Percentiles rank a stretch among this genome's conserved stretches.
Conservation (phyloP, 2,329 filamentous ascomycete species). For the Sarocladium strictum region DNA sequence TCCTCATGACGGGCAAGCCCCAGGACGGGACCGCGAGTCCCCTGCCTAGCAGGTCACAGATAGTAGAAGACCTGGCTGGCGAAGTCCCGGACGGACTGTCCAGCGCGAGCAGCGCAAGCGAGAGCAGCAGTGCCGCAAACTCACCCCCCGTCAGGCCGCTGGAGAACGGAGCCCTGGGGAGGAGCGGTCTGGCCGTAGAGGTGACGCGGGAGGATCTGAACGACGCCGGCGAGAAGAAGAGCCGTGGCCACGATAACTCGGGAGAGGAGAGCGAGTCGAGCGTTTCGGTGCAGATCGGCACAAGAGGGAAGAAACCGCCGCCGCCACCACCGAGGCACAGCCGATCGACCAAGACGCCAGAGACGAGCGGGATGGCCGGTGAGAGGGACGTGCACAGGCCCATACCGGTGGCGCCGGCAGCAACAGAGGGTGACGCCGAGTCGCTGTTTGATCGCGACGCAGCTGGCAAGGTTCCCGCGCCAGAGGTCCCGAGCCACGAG, state of each 20-base stretch:
- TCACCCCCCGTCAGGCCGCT: background rate
- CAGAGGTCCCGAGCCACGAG: background rate
- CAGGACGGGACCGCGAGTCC: constrained; percentile 19
- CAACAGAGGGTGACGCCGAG: constrained; percentile 41
- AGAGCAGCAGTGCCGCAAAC: background rate
- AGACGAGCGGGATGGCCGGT: background rate
- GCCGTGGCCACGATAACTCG: constrained; percentile 14
- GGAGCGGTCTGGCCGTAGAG: background rate
- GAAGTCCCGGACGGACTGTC: background rate
- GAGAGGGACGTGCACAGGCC: constrained; percentile 39
- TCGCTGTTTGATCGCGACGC: constrained; percentile 42
- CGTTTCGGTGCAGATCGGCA: constrained; percentile 19
- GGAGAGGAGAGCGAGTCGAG: constrained; percentile 22
- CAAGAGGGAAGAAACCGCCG: constrained; percentile 54
- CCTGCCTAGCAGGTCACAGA: constrained; percentile 5
- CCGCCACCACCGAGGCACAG: constrained; percentile 72
- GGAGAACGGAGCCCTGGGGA: background rate
- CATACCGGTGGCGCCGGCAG: constrained; percentile 47
- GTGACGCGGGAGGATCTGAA: background rate
- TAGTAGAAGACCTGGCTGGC: background rate
- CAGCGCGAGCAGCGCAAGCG: background rate
- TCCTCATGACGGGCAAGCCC: constrained; percentile 68
- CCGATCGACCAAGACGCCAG: constrained; percentile 54
- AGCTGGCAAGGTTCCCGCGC: background rate
- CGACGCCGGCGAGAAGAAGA: constrained; percentile 7